Evolutionary conservation across 495 filamentous ascomycete genomes (phyloP), one percentile per base, ranked within the genome.

Genomic region (Cercophora newfieldiana): DNA sequence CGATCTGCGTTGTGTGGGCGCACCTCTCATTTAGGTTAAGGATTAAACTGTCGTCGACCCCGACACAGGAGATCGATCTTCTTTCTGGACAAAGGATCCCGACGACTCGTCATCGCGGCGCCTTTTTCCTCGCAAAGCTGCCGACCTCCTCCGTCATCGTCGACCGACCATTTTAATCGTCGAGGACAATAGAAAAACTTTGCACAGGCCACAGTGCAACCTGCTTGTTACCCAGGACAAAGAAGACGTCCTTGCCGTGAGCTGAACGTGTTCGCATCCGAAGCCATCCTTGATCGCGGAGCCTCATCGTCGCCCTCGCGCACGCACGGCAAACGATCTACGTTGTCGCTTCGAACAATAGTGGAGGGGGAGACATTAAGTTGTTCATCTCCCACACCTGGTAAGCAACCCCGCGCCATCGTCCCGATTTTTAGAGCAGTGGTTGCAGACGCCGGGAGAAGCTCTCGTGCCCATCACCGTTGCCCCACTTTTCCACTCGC

Each of bases 321-420:
- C 28, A 59, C 51, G 24, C 57, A 47, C 58, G 31, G 31, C 59
- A 25, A 18, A 24, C 49, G 64, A 53, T 21, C 64, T 18, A n/a
- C n/a, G 18, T 61, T 25, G 57, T 28, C 29, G 44, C 19, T 51
- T 50, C 71, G 76, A 76, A 76, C 77, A 81, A 72, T 71, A 73
- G 68, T 78, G 77, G 77, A 80, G 88, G 92, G 93, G 91, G 94
- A 97, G 89, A 92, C 94, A 97, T 97, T 97, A 79, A 88, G 72
- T 97, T 97, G 94, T 96, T 91, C 84, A 91, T 97, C 93, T 97
- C 93, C 91, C 87, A 82, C 82, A 82, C 77, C 85, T 82, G 88
- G 90, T 92, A 91, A 88, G 91, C 76, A 66, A 63, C 65, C 56
- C 58, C 59, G 18, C 64, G 66, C 64, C 53, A 30, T 44, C n/a